Base-by-base conservation (phyloP, 257 asterid species). In the Lithospermum erythrorhizon region DNA sequence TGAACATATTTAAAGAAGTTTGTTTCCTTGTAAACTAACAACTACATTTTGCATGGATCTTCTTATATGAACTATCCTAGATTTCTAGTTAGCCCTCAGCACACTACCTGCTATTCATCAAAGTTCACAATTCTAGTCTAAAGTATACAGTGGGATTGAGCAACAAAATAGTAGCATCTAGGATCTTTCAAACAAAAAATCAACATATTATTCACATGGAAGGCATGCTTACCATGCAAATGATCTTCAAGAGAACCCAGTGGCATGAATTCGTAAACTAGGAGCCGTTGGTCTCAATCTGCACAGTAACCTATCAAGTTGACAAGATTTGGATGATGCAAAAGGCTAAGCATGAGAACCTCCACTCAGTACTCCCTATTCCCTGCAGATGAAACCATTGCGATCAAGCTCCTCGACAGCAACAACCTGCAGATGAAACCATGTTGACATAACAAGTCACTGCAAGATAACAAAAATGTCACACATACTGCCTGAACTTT, bases 281-380 rank as follows among this genome's bases (percentile, higher is more conserved):
- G 96, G 67, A 91, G 90, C 29, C 98, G 88, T 65, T 91, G 98
- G 64, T 91, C 98, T 11, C 98, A 96, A 70, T 88, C 98, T 30
- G 98, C 98, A 75, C 96, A 91, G 76, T 91, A 91, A 71, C 98
- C 98, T 19, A 86, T 91, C 87, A 91, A 85, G 78, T 91, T 91
- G 61, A 91, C 98, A 0, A 91, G 96, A 75, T 91, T 91, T 53
- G 78, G 82, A 75, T 91, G 96, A 76, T 91, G 96, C 52, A 86
- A 76, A 62, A 91, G 80, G 84, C 98, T 91, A 81, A 91, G 98
- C 98, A 91, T 91, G 70, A 91, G 95, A 82, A 91, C 96, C 90
- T 91, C 98, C 71, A 91, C 98, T 72, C 88, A 74, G 73, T 88
- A 88, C 66, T 91, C 98, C 76, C 96, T 63, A 61, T 91, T 91